Base-by-base conservation (phyloP, 75 land plant species). In the Adiantum capillusveneris region DNA sequence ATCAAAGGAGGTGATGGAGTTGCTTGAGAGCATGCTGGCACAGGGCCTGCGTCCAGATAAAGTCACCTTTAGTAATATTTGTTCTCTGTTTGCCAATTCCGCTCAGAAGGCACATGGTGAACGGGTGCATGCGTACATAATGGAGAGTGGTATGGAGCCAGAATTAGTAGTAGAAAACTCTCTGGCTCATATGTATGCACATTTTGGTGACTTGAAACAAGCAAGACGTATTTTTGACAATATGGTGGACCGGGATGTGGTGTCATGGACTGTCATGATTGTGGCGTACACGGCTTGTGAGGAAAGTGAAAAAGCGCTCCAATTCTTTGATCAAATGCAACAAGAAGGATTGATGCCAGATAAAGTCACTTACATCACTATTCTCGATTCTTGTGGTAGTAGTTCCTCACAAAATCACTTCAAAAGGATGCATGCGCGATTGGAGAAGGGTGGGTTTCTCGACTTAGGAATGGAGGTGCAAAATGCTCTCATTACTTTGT, bases 151-250 rank as follows among this genome's bases (percentile, higher is more conserved):
- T 20, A 37, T 76, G 17, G 39, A 14, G 29, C 45, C 72, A 31
- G 60, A 29, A 30, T n/a, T 56, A 13, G 58, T 41, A 26, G 14
- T 73, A 50, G 60, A 29, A 13, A 65, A 58, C 49, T 20, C 74
- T 43, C 45, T 76, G 22, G 60, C 70, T 13, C 53, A 70, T 24
- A 53, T 65, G 17, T 76, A 76, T n/a, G 60, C 74, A 27, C 65
- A 65, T 9, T 53, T 66, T 50, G 22, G 27, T 0, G 1, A 16
- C n/a, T 6, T 76, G 0, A 64, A 65, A 9, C n/a, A 34, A 2
- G 64, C 74, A 0, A 56, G 60, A 28, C 1, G 13, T 29, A 60
- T 70, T 28, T 76, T 76, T 18, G 21, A 60, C 2, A 37, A 43
- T 30, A n/a, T 57, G 6, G 19, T 31, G 18, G 25, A 9, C 0